Percentiles rank a stretch among this genome's conserved stretches.
These are phyloP conservation scores for Chenopodium berlandieri DNA, from an alignment of 148 eudicot genomes.

Conservation along the genomic window DNA sequence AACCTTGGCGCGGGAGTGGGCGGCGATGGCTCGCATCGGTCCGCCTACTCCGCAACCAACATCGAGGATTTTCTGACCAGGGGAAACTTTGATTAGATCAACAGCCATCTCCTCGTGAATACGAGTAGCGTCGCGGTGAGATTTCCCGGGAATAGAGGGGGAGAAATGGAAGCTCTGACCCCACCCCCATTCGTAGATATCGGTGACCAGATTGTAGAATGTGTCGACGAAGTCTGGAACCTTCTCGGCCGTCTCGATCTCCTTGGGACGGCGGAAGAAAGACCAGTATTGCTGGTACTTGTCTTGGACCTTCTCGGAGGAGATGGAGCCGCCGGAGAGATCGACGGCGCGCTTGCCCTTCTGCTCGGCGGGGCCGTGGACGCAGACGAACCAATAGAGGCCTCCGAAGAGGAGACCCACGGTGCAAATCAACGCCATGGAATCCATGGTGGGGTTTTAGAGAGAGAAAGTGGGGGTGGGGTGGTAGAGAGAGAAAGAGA, in stretches of 20 bases:
- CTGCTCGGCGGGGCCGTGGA: conserved; percentile 46
- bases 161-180: conserved; percentile 64
- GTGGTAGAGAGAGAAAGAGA: not conserved
- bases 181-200: conserved; percentile 70
- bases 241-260: conserved; percentile 45
- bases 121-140: conserved; percentile 49
- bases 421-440: conserved; percentile 41
- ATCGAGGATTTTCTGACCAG: conserved; percentile 43
- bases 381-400: conserved; percentile 52
- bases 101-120: conserved; percentile 57
- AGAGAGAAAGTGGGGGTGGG: not conserved
- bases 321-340: conserved; percentile 52
- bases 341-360: conserved; percentile 54
- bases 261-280: conserved; percentile 58
- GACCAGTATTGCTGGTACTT: conserved; percentile 50
- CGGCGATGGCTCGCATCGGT: conserved; percentile 57
- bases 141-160: conserved; percentile 39
- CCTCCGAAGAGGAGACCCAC: conserved; percentile 40
- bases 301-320: conserved; percentile 46
- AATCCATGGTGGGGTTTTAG: conserved; percentile 32
- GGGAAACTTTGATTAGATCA: conserved; percentile 38
- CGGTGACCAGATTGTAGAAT: conserved; percentile 55
- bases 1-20: conserved; percentile 50
- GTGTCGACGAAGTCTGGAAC: conserved; percentile 55
- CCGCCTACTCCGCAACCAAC: conserved; percentile 64